phyloP scores from a whole-genome alignment of 78 protist species.

The Dictyostelium brefeldianum region DNA sequence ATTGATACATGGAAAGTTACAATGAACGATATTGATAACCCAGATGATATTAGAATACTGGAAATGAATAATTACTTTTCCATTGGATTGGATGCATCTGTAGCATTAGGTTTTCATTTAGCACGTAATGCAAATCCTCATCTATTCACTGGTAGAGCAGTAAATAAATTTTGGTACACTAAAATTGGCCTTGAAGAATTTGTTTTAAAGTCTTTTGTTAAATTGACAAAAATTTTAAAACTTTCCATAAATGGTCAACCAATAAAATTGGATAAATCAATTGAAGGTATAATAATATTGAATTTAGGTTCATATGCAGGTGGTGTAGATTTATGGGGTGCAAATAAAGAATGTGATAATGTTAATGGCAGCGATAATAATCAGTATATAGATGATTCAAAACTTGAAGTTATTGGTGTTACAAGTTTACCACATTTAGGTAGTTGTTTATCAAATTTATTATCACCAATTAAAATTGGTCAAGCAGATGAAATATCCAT shows the following conservation, averaged over 20 bases:
- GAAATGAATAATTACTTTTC: slow-evolving; percentile 88
- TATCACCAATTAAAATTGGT: slow-evolving; percentile 54
- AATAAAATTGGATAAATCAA: slow-evolving; percentile 14
- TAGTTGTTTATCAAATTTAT: slow-evolving; percentile 4
- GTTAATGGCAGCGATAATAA: neutral
- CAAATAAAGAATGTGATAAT: neutral
- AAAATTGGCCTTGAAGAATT: slow-evolving; percentile 76
- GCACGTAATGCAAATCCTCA: slow-evolving; percentile 77
- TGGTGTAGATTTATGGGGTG: slow-evolving; percentile 56
- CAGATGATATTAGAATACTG: neutral
- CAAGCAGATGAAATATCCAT: slow-evolving; percentile 51
- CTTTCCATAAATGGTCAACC: slow-evolving; percentile 14
- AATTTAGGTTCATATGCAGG: slow-evolving; percentile 69
- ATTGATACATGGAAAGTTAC: slow-evolving; percentile 67
- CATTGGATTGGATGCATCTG: slow-evolving; percentile 89
- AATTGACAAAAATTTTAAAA: neutral
- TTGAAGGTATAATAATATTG: slow-evolving; percentile 51
- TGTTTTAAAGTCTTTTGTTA: slow-evolving; percentile 22
- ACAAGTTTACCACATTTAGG: slow-evolving; percentile 61
- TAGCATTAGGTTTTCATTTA: slow-evolving; percentile 85
- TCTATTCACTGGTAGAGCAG: slow-evolving; percentile 62
- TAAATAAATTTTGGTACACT: slow-evolving; percentile 81
- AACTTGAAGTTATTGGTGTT: slow-evolving; percentile 75
- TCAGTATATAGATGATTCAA: slow-evolving; percentile 68
- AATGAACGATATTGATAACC: neutral